phyloP scores from a whole-genome alignment of 345 rosid genomes.

The Lumnitzera racemosa region DNA sequence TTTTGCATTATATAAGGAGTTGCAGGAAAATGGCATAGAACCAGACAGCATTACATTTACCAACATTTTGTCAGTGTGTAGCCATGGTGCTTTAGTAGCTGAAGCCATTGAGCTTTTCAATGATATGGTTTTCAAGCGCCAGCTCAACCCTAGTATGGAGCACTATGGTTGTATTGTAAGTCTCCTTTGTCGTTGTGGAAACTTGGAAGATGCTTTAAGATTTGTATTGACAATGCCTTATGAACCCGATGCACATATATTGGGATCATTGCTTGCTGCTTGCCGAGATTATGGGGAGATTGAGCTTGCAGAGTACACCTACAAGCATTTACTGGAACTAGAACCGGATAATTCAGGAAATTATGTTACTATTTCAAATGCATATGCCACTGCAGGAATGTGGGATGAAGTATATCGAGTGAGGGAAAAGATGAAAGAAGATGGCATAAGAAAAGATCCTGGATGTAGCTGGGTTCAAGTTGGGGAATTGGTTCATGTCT shows the following conservation, averaged over 20 bases:
- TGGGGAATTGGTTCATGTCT: conserved; percentile 32
- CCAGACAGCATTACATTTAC: conserved; percentile 50
- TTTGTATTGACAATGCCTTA: conserved; percentile 30
- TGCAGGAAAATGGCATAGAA: conserved; percentile 19
- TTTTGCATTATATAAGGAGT: conserved; percentile 17
- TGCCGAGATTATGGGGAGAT: conserved; percentile 30
- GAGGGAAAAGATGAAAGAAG: conserved; percentile 46
- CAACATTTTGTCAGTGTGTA: conserved; percentile 35
- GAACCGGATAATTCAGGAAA: conserved; percentile 45
- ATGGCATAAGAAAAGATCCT: conserved; percentile 42
- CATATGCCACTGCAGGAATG: conserved; percentile 40
- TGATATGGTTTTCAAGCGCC: conserved; percentile 24
- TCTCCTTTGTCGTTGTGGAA: conserved; percentile 36
- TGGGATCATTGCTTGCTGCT: conserved; percentile 35
- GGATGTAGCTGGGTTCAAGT: conserved; percentile 60
- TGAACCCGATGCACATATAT: conserved; percentile 37
- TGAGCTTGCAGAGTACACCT: conserved; percentile 30
- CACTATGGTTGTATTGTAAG: conserved; percentile 43
- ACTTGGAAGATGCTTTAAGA: conserved; percentile 30
- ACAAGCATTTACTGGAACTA: conserved; percentile 20
- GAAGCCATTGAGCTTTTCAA: conserved; percentile 32
- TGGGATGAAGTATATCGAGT: conserved; percentile 37
- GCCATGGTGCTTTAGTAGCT: conserved; percentile 28
- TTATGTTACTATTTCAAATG: conserved; percentile 47
- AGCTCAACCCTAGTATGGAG: conserved; percentile 31